Evolutionary conservation across 208 protist species (phyloP).

Genomic region (Crithidia thermophila): DNA sequence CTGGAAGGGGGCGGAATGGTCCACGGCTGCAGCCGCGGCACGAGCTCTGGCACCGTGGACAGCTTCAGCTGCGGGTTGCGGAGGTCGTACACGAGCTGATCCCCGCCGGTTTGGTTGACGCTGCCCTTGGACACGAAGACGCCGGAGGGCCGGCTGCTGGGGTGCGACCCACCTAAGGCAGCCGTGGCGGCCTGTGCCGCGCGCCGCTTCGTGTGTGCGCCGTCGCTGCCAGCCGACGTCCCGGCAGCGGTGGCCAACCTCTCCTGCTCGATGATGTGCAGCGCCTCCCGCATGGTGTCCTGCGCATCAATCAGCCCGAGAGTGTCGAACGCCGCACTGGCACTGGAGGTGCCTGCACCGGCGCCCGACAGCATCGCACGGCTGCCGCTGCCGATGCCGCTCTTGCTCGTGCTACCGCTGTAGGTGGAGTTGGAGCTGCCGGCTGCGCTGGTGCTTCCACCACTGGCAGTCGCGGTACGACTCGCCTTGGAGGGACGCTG

Average conservation of each 20-base stretch:
- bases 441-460: not conserved
- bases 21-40: slow-evolving; percentile 62
- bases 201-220: not conserved
- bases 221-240: not conserved
- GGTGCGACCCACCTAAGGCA: not conserved
- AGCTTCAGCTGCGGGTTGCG: slow-evolving; percentile 38
- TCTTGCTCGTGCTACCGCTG: not conserved
- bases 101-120: not conserved
- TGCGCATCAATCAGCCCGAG: slow-evolving; percentile 33
- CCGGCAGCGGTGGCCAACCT: slow-evolving; percentile 4
- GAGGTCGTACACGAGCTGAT: slow-evolving; percentile 35
- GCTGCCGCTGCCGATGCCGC: too few relatives aligned
- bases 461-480: slow-evolving; percentile 3
- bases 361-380: too few relatives aligned
- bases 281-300: slow-evolving; percentile 28
- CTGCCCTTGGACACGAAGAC: slow-evolving; percentile 27
- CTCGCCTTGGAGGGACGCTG: slow-evolving; percentile 22
- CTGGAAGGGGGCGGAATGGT: slow-evolving; percentile 35
- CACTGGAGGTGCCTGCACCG: not conserved
- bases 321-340: slow-evolving; percentile 4
- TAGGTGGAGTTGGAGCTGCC: not conserved
- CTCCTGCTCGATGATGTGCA: slow-evolving; percentile 15
- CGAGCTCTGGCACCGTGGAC: slow-evolving; percentile 45
- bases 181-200: slow-evolving; percentile 6
- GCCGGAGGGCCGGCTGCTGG: not conserved